A percentile compares a stretch with the other conserved stretches of the same genome.
phyloP scores from a whole-genome alignment of 192 early-diverging fungal genomes.

The Coemansia sp. region DNA sequence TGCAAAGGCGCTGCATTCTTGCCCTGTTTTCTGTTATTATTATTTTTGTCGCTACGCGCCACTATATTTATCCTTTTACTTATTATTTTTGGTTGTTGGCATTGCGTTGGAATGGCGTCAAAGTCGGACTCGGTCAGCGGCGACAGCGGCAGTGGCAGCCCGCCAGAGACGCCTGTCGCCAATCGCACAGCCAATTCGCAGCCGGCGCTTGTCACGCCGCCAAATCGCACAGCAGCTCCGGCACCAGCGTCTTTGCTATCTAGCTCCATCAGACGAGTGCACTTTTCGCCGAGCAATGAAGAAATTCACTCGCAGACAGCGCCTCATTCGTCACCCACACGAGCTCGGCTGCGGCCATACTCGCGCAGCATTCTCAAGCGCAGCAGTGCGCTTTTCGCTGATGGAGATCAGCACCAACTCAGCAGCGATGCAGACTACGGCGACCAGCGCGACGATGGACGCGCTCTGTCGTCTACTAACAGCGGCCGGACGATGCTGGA shows the following conservation, averaged over 20 bases:
- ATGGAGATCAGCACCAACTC: neutral
- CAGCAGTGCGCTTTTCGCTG: neutral
- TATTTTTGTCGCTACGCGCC: neutral
- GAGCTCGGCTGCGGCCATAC: slow-evolving; percentile 26
- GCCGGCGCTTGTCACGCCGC: neutral
- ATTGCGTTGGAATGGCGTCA: slow-evolving; percentile 7
- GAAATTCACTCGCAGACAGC: slow-evolving; percentile 31
- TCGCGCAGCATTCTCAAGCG: slow-evolving; percentile 48
- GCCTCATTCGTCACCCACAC: slow-evolving; percentile 52
- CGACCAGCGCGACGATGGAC: neutral
- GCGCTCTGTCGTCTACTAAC: neutral
- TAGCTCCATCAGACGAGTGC: slow-evolving; percentile 36
- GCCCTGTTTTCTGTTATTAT: too few species aligned
- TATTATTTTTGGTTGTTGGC: slow-evolving; percentile 1
- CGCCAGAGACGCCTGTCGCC: slow-evolving; percentile 9
- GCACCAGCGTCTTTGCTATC: neutral
- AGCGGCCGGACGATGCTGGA: neutral
- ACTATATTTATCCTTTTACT: neutral
- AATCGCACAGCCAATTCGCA: neutral
- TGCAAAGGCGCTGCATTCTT: neutral
- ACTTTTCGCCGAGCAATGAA: slow-evolving; percentile 49
- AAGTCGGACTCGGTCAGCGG: neutral
- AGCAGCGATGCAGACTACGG: slow-evolving; percentile 15
- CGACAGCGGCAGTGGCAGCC: neutral
- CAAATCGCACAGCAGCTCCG: slow-evolving; percentile 1